Base-by-base conservation (phyloP, 208 protist genomes). In the Crithidia expoeki region DNA sequence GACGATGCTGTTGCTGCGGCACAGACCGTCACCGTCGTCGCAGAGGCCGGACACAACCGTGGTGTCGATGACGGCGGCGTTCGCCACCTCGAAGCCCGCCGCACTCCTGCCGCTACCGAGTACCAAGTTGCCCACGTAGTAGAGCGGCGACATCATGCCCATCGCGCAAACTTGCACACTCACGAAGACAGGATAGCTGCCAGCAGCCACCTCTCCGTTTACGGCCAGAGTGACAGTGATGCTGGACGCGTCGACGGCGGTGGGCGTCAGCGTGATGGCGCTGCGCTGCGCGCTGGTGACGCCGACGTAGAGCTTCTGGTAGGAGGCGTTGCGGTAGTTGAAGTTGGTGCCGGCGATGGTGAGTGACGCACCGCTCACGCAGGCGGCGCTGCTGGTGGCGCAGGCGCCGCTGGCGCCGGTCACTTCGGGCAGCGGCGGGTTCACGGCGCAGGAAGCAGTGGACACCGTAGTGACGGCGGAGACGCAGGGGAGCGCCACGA, bases 221-320 rank as follows among this genome's bases (percentile, higher is more conserved):
- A 79, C 57, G 25, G 44, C 23, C 14, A 83, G 79, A 4, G 38
- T 68, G 47, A 36, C 73, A 1, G 49, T 72, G 36, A 80, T 14
- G 23, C 57, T 50, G n/a, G 27, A 27, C 2, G 46, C 55, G 42
- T 66, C 36, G n/a, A 68, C 59, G 27, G 42, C 21, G 25, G 55
- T 70, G 19, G 59, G 47, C 9, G 58, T 44, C 38, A 77, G 72
- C 23, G n/a, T 56, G 67, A 84, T 65, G 69, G 55, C 68, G 62
- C 59, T 69, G 21, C 52, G 58, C 47, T 73, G 63, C 34, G 65
- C 66, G 11, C 17, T 59, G 17, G 59, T 69, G 46, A 70, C 59
- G 52, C 73, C 62, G 27, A 84, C 55, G 19, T 66, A 57, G 50
- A 84, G 67, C 52, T 40, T 53, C 58, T 84, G 76, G 68, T 80